Base-by-base conservation (phyloP, 2,329 filamentous ascomycete genomes). In the Hymenotorrendiella dingleyae region DNA sequence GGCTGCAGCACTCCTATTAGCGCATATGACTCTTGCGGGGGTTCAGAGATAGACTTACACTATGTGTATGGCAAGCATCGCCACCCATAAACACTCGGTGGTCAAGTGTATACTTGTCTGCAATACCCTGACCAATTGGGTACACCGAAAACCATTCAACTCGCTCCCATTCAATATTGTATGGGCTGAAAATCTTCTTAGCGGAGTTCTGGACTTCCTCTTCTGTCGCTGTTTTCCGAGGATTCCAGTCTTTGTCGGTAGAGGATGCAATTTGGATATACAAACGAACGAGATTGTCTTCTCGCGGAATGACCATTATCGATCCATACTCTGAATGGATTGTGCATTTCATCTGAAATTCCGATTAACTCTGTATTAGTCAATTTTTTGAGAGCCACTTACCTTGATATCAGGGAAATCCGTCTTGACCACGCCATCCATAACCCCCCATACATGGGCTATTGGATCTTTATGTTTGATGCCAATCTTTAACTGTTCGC, bases 61-160 rank as follows among this genome's bases (percentile, higher is more conserved):
- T 86, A 56, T 87, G 84, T 1, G 84, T 88, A 62, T 89, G 84
- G 53, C 82, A 86, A n/a, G 84, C 82, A 63, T 89, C 84, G 28
- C 84, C 84, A 10, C 80, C 82, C 21, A 89, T 71, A 59, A 88
- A 88, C 2, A 88, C 80, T 39, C 84, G 73, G 50, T 84, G 73
- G 46, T 84, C 75, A 37, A 82, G 63, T 0, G 81, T 83, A 54
- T 84, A 84, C 14, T 71, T 75, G 42, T 83, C 80, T 1, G 82
- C 74, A 24, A 86, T 82, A 0, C 84, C 81, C 61, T 88, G 84
- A 7, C 83, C 82, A 48, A 88, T 86, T 33, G 84, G 82, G 54
- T 88, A 88, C 2, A 84, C 82, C 0, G 84, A 84, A 64, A 78
- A 88, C 84, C 83, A 86, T 54, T 84, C 80, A 1, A 84, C 74